A percentile compares a stretch with the other conserved stretches of the same genome.
phyloP scores from a whole-genome alignment of 805 yeast species.

The Osmozyma mogii region DNA sequence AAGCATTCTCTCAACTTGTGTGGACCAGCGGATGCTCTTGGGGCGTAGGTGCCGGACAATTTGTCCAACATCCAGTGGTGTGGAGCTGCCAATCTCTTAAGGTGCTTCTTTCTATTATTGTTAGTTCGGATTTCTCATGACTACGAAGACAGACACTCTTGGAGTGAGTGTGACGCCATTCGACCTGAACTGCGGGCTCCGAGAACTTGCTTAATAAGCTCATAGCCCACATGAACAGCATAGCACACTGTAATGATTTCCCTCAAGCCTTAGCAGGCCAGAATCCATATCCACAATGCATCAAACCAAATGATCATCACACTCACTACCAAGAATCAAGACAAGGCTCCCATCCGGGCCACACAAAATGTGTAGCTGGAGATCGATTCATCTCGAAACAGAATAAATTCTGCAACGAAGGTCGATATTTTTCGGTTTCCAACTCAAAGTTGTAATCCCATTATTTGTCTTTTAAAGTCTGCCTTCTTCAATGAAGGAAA shows the following conservation, averaged over 20 bases:
- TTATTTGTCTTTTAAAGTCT: slow-evolving; percentile 13
- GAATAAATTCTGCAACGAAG: slow-evolving; percentile 3
- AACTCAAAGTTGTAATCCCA: slow-evolving; percentile 3
- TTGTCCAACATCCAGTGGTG: slow-evolving; percentile 99
- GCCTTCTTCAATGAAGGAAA: slow-evolving; percentile 12
- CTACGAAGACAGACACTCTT: not conserved
- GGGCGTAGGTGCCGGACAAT: slow-evolving; percentile 98
- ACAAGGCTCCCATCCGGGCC: slow-evolving; percentile 44
- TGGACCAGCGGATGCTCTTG: slow-evolving; percentile 99
- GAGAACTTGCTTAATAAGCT: too few species aligned
- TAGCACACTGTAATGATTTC: too few species aligned
- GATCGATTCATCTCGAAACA: slow-evolving; percentile 11
- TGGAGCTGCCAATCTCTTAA: slow-evolving; percentile 99
- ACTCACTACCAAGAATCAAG: slow-evolving; percentile 27
- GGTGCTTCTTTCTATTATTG: slow-evolving; percentile 81
- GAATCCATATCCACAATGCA: slow-evolving; percentile 1
- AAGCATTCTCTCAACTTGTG: slow-evolving; percentile 98
- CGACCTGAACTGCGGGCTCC: too few species aligned
- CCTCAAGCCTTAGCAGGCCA: too few species aligned
- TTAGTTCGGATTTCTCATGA: slow-evolving; percentile 16
- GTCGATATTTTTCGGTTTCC: slow-evolving; percentile 2
- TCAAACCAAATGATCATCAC: not conserved
- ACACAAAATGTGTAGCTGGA: slow-evolving; percentile 15
- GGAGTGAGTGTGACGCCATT: too few species aligned
- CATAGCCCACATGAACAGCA: too few species aligned